Evolutionary conservation across 192 early-diverging fungal species (phyloP).

Genomic region (Coemansia sp.): DNA sequence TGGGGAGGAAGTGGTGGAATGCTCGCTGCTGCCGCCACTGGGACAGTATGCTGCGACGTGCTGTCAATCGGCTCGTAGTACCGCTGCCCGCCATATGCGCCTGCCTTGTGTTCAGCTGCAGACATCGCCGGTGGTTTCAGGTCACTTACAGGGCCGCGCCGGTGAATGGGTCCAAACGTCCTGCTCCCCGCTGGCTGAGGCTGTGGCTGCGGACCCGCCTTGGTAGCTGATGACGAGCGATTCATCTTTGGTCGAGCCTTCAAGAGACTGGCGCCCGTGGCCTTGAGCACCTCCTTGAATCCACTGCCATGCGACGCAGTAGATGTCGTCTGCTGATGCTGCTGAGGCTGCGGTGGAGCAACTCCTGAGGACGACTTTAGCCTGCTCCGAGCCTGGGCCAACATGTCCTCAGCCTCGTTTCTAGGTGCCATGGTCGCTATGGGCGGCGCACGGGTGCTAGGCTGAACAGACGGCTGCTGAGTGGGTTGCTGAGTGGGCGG

Average conservation of each 20-base stretch:
- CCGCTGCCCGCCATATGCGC: slow-evolving; percentile 5
- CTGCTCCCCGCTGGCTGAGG: background rate
- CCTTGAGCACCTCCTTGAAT: slow-evolving; percentile 43
- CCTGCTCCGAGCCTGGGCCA: slow-evolving; percentile 34
- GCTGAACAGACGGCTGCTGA: background rate
- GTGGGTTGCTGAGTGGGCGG: background rate
- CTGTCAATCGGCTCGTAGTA: background rate
- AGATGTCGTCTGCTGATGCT: background rate
- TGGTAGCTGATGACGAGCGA: slow-evolving; percentile 30
- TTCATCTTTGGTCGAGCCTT: slow-evolving; percentile 33
- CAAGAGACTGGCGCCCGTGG: slow-evolving; percentile 41
- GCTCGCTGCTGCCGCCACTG: background rate
- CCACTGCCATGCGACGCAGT: slow-evolving; percentile 8
- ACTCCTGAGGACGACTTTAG: slow-evolving; percentile 14
- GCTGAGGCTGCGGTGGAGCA: background rate
- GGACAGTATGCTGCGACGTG: background rate
- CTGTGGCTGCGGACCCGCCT: slow-evolving; percentile 1
- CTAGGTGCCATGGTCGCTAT: background rate
- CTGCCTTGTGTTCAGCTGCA: slow-evolving; percentile 11
- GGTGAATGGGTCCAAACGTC: slow-evolving; percentile 21
- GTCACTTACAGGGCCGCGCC: slow-evolving; percentile 10
- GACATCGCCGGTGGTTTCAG: background rate
- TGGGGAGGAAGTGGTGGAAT: background rate
- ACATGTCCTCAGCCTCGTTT: slow-evolving; percentile 25
- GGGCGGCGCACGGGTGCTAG: background rate